Evolutionary conservation across 2,329 filamentous ascomycete genomes (phyloP).

Genomic region (Sclerotinia minor): DNA sequence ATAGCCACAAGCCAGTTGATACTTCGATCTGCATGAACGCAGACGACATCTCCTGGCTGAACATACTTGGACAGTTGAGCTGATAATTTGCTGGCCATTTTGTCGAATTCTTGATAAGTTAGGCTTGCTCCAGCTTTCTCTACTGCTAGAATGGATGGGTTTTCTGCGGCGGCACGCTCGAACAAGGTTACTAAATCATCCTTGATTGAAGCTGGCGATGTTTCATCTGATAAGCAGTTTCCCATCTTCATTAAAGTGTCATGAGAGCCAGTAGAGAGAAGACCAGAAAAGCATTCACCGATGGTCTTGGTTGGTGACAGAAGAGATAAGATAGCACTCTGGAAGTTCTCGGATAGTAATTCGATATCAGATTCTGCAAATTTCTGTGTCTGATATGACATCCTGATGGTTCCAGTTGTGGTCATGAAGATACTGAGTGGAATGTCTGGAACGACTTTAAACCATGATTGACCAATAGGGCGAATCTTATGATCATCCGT

Average conservation of each 20-base stretch:
- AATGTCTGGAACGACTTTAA: conserved; percentile 11
- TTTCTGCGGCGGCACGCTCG: not conserved
- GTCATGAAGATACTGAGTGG: conserved; percentile 19
- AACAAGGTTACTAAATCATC: conserved; percentile 25
- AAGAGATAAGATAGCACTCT: conserved; percentile 15
- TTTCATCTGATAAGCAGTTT: conserved; percentile 19
- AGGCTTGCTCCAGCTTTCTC: conserved; percentile 7
- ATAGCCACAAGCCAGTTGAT: conserved; percentile 46
- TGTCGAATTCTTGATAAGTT: conserved; percentile 17
- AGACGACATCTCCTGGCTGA: conserved; percentile 45
- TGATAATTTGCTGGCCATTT: conserved; percentile 5
- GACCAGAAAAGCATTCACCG: not conserved
- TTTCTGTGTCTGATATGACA: conserved; percentile 18
- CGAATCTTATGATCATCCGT: not conserved
- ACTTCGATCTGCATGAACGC: conserved; percentile 49
- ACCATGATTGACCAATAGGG: conserved; percentile 12
- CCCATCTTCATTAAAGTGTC: conserved; percentile 15
- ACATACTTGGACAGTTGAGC: conserved; percentile 31
- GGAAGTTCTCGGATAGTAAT: not conserved
- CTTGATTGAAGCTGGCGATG: conserved; percentile 5
- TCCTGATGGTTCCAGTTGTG: conserved; percentile 17
- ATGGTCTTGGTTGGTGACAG: not conserved
- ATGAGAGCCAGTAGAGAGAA: not conserved
- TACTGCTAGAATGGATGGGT: conserved; percentile 1
- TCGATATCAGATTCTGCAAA: not conserved